Percentiles rank a stretch among this genome's conserved stretches.
Conservation (phyloP, 2,329 filamentous ascomycete genomes). For the Phyllosticta capitalensis region DNA sequence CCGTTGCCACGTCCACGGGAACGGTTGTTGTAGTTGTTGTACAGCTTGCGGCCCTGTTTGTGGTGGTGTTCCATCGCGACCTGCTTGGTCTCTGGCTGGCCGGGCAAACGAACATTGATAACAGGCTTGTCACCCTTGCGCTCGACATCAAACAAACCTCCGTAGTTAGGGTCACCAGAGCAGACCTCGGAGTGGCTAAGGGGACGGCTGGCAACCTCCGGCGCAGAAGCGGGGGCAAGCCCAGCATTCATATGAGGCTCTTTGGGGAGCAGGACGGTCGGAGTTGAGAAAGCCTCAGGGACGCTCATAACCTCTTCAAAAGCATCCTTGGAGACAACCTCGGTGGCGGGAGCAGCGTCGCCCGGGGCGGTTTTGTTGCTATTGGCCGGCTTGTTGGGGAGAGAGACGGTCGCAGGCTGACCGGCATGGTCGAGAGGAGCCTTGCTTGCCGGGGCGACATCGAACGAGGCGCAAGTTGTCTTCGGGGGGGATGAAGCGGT, state of each 20-base stretch:
- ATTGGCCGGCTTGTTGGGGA: not conserved
- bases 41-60: slow-evolving; percentile 2
- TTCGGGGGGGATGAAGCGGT: slow-evolving; percentile 4
- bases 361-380: not conserved
- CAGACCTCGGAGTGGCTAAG: not conserved
- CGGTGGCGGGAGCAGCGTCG: not conserved
- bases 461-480: not conserved
- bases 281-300: slow-evolving; percentile 7
- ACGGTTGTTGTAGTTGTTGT: slow-evolving; percentile 3
- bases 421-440: slow-evolving; percentile 3
- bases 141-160: not conserved
- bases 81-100: not conserved
- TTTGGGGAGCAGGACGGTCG: slow-evolving; percentile 6
- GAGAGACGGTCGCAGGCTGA: slow-evolving; percentile 3
- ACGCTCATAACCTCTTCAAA: slow-evolving; percentile 10
- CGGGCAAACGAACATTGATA: not conserved
- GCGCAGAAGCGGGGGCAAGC: not conserved
- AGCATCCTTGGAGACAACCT: slow-evolving; percentile 1
- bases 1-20: not conserved
- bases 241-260: slow-evolving; percentile 5
- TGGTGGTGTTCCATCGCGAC: not conserved
- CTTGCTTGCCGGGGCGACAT: slow-evolving; percentile 5
- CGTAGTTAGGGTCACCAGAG: not conserved
- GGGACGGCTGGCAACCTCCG: not conserved
- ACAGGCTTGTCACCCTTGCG: slow-evolving; percentile 1